These are phyloP conservation scores for Wickerhamomyces sp. DNA, from an alignment of 1,139 yeast species.

Conservation along the genomic window DNA sequence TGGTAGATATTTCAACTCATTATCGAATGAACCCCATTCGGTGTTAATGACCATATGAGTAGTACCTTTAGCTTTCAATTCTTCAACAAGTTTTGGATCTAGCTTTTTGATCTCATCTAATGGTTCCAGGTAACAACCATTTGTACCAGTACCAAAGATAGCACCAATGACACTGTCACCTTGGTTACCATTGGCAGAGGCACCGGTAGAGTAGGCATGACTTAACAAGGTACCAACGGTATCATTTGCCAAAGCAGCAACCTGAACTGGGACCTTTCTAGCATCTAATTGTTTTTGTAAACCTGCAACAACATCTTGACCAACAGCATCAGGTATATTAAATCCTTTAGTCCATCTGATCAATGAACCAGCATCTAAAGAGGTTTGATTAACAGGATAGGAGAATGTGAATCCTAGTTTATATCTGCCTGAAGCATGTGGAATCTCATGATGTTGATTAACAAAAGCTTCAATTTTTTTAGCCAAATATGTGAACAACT, in stretches of 20 bases:
- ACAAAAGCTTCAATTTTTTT: conserved; percentile 59
- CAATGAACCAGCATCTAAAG: conserved; percentile 69
- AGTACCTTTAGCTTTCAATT: conserved; percentile 40
- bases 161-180: conserved; percentile 76
- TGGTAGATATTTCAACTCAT: conserved; percentile 66
- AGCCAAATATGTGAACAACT: conserved; percentile 72
- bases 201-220: conserved; percentile 63
- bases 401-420: conserved; percentile 90
- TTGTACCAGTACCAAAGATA: conserved; percentile 94
- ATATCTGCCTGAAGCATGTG: conserved; percentile 31
- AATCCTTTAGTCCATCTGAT: conserved; percentile 96
- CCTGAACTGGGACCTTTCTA: conserved; percentile 57
- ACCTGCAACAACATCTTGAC: conserved; percentile 69
- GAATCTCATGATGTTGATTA: conserved; percentile 49
- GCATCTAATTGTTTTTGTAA: conserved; percentile 65
- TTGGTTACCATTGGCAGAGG: conserved; percentile 52
- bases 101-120: conserved; percentile 68
- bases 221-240: conserved; percentile 91
- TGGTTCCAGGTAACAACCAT: conserved; percentile 85
- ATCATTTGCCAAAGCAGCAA: conserved; percentile 89
- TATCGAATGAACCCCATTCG: conserved; percentile 97
- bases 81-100: conserved; percentile 36
- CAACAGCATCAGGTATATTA: conserved; percentile 78
- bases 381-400: conserved; percentile 85
- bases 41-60: conserved; percentile 86